Evolutionary conservation across 192 early-diverging fungal genomes (phyloP).

Genomic region (Coemansia sp.): DNA sequence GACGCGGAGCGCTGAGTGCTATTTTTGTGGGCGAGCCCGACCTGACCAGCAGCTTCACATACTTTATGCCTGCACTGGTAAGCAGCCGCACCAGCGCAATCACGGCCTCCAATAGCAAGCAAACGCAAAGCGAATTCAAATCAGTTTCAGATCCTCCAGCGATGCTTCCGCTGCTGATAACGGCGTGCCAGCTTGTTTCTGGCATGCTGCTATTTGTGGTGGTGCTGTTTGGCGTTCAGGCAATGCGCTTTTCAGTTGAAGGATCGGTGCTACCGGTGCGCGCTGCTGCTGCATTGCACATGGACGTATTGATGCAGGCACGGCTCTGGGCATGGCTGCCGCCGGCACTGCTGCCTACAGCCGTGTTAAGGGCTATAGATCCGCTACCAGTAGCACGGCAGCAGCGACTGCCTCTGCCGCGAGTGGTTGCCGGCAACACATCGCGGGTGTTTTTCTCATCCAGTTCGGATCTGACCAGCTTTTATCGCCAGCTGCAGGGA

Average conservation of each 20-base stretch:
- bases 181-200: constrained; percentile 33
- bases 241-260: constrained; percentile 35
- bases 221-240: constrained; percentile 46
- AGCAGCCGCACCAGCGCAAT: background rate
- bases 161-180: constrained; percentile 20
- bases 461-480: constrained; percentile 44
- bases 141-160: background rate
- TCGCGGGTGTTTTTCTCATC: constrained; percentile 46
- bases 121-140: too few relatives aligned
- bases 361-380: constrained; percentile 17
- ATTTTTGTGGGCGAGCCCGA: constrained; percentile 49
- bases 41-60: constrained; percentile 36
- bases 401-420: background rate
- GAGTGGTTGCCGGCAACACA: constrained; percentile 25
- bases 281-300: constrained; percentile 17
- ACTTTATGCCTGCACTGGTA: constrained; percentile 40
- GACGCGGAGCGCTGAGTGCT: constrained; percentile 46
- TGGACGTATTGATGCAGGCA: constrained; percentile 24
- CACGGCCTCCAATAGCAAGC: background rate
- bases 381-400: constrained; percentile 9
- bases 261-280: constrained; percentile 40
- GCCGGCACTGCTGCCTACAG: constrained; percentile 15
- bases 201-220: constrained; percentile 38
- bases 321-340: constrained; percentile 43
- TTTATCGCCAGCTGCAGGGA: constrained; percentile 36